phyloP scores from a whole-genome alignment of 179 eudicot species.

The Heliamphora pulchella region DNA sequence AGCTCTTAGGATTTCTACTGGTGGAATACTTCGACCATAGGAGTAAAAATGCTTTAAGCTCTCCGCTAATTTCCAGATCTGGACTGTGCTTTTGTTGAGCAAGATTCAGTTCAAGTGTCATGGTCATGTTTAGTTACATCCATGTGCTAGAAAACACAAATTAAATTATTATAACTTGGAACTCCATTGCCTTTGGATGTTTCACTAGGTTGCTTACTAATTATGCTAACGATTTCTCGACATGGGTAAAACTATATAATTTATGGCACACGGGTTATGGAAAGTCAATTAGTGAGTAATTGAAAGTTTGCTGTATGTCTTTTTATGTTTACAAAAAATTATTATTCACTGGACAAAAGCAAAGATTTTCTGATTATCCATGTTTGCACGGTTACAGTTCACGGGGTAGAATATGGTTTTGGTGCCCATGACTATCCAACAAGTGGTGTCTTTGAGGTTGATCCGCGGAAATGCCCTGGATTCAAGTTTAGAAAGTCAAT shows the following conservation, averaged over 20 bases:
- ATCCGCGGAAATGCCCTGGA: slow-evolving; percentile 85
- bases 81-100: not conserved
- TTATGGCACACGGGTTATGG: not conserved
- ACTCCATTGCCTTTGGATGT: not conserved
- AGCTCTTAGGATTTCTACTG: not conserved
- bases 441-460: slow-evolving; percentile 89
- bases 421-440: slow-evolving; percentile 81
- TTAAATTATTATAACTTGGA: not conserved
- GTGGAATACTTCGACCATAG: not conserved
- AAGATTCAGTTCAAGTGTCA: not conserved
- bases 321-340: not conserved
- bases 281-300: not conserved
- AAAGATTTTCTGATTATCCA: slow-evolving; percentile 4
- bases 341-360: not conserved
- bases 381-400: slow-evolving; percentile 35
- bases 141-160: not conserved
- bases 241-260: not conserved
- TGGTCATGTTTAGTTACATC: not conserved
- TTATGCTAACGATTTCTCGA: not conserved
- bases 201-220: not conserved
- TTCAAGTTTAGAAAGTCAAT: slow-evolving; percentile 77
- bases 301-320: not conserved
- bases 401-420: slow-evolving; percentile 81
- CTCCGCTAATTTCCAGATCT: not conserved
- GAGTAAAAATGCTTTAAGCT: not conserved